Conservation (phyloP, 176 grass and related monocot genomes). For the Rhipidocladum racemiflorum region DNA sequence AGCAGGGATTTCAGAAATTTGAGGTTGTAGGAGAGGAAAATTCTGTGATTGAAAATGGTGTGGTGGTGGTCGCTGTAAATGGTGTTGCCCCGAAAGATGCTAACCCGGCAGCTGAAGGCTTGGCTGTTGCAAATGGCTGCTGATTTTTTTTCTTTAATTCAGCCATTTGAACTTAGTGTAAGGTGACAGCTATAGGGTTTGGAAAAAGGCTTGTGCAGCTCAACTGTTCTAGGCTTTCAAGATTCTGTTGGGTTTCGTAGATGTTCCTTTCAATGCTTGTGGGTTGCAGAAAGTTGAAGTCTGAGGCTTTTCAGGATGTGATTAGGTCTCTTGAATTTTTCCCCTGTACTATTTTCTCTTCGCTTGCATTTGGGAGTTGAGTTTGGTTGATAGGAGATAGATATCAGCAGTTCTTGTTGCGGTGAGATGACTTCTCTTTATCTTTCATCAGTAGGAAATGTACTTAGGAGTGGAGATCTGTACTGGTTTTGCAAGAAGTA, state of each 20-base stretch:
- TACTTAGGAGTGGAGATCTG: too few species aligned
- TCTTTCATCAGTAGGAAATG: too few species aligned
- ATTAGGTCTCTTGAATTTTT: too few species aligned
- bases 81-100: conserved; percentile 36
- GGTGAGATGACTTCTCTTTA: too few species aligned
- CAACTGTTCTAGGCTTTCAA: neutral
- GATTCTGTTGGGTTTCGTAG: neutral
- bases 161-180: neutral
- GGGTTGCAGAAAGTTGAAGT: too few species aligned
- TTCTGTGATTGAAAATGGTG: conserved; percentile 23
- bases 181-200: neutral
- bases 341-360: too few species aligned
- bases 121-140: conserved; percentile 36
- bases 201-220: neutral
- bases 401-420: too few species aligned
- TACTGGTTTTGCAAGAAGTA: too few species aligned
- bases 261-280: too few species aligned
- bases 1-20: conserved; percentile 5
- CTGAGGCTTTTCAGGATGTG: too few species aligned
- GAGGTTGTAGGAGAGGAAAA: conserved; percentile 22
- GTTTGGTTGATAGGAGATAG: too few species aligned
- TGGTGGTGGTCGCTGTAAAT: neutral
- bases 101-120: conserved; percentile 32
- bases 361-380: too few species aligned
- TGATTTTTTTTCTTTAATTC: neutral